A percentile compares a stretch with the other conserved stretches of the same genome.
phyloP scores from a whole-genome alignment of 345 rosid genomes.

The Cochlearia excelsa region DNA sequence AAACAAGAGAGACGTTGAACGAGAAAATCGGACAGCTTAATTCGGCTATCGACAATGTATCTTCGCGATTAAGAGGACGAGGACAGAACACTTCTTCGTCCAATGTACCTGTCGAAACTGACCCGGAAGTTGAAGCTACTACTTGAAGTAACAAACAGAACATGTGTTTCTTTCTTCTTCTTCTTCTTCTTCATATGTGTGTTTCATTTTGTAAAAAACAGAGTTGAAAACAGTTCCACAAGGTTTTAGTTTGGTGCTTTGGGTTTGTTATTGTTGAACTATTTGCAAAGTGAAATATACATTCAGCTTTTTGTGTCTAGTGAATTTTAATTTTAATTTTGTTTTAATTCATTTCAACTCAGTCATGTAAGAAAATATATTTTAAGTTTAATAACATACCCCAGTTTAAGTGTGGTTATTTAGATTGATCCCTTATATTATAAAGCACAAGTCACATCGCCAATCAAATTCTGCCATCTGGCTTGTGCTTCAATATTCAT shows the following conservation, averaged over 20 bases:
- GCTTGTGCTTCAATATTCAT: too few species aligned
- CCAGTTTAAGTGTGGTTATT: too few species aligned
- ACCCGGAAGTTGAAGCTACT: conserved; percentile 69
- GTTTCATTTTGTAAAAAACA: conserved; percentile 7
- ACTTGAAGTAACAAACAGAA: conserved; percentile 28
- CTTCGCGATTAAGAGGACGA: conserved; percentile 83
- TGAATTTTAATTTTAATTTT: too few species aligned
- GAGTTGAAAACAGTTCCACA: conserved; percentile 6
- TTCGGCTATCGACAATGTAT: conserved; percentile 85
- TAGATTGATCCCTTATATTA: too few species aligned
- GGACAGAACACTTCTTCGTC: conserved; percentile 37
- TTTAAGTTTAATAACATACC: too few species aligned
- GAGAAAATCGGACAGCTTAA: conserved; percentile 83
- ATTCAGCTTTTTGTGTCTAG: conserved; percentile 3
- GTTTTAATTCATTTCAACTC: too few species aligned
- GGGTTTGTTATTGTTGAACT: too few species aligned
- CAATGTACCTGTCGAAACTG: conserved; percentile 45
- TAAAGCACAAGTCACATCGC: too few species aligned
- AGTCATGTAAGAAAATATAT: too few species aligned
- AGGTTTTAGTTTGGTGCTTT: conserved; percentile 3
- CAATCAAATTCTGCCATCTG: too few species aligned
- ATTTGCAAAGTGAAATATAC: too few species aligned
- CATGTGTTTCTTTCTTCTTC: too few species aligned
- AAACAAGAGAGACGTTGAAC: conserved; percentile 80
- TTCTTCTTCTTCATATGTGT: not conserved